These are phyloP conservation scores for Groenewaldozyma sp. DNA, from an alignment of 1,139 yeast species.

Conservation along the genomic window DNA sequence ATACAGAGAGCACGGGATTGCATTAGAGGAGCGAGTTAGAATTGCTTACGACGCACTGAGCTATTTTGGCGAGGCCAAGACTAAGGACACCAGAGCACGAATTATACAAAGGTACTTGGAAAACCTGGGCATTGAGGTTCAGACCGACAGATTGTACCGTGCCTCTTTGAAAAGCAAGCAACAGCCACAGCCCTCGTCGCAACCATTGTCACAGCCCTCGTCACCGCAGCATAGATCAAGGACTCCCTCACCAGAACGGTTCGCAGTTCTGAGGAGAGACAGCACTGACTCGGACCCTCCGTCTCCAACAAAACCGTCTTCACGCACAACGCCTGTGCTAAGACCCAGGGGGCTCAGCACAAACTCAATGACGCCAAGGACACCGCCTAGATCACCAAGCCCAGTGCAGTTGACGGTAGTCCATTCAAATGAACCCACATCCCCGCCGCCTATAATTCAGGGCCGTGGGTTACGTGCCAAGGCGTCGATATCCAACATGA, in stretches of 20 bases:
- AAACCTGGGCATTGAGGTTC: conserved; percentile 48
- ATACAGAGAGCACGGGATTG: conserved; percentile 44
- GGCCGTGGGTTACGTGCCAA: conserved; percentile 5
- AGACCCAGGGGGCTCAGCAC: neutral
- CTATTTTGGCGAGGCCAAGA: conserved; percentile 13
- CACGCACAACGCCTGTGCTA: neutral
- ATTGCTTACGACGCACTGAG: conserved; percentile 31
- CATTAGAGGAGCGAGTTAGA: conserved; percentile 28
- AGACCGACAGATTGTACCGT: conserved; percentile 50
- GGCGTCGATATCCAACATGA: conserved; percentile 5
- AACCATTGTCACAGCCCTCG: neutral
- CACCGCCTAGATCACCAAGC: neutral
- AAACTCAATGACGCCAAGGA: neutral
- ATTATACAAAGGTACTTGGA: conserved; percentile 43
- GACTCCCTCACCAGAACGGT: neutral
- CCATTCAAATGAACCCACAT: conserved; percentile 1
- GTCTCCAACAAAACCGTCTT: neutral
- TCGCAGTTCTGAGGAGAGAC: neutral
- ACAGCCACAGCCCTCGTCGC: neutral
- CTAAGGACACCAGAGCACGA: conserved; percentile 36
- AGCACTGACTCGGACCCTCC: neutral
- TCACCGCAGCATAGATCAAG: no score
- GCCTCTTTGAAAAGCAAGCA: conserved; percentile 13
- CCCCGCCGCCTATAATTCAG: neutral
- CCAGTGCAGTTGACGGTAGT: conserved; percentile 1